Evolutionary conservation across 495 filamentous ascomycete species (phyloP).

Genomic region (Bathelium albidoporum): DNA sequence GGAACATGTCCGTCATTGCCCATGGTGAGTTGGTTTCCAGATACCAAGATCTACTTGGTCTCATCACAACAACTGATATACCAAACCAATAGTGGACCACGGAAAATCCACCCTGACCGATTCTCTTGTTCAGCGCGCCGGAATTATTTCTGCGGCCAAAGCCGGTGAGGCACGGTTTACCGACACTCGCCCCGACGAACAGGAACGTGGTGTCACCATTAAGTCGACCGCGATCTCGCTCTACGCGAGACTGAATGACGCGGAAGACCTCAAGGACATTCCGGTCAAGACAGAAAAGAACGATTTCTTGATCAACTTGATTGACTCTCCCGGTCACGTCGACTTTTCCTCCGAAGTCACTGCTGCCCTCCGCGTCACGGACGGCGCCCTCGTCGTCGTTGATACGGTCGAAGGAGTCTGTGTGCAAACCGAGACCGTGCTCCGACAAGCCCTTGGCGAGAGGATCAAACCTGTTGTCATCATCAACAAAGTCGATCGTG

Average conservation of each 20-base stretch:
- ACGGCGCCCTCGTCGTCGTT: slow-evolving; percentile 98
- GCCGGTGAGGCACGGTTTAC: slow-evolving; percentile 92
- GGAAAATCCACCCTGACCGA: slow-evolving; percentile 99
- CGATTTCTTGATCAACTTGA: slow-evolving; percentile 99
- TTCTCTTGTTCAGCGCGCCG: slow-evolving; percentile 95
- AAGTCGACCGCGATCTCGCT: slow-evolving; percentile 99
- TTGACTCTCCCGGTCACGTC: slow-evolving; percentile 99
- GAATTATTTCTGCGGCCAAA: slow-evolving; percentile 98
- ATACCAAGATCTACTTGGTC: not conserved
- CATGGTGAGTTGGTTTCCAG: slow-evolving; percentile 51
- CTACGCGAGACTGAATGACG: slow-evolving; percentile 71
- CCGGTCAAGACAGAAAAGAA: slow-evolving; percentile 75
- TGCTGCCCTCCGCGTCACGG: slow-evolving; percentile 98
- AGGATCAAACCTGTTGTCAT: slow-evolving; percentile 99
- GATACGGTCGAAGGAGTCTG: slow-evolving; percentile 99
- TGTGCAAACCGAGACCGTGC: slow-evolving; percentile 99
- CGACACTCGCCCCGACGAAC: slow-evolving; percentile 93
- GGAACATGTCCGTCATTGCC: slow-evolving; percentile 99
- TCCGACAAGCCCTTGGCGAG: slow-evolving; percentile 98
- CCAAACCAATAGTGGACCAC: slow-evolving; percentile 68
- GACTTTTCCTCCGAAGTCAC: slow-evolving; percentile 99
- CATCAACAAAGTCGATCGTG: slow-evolving; percentile 99
- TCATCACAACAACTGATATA: slow-evolving; percentile 6
- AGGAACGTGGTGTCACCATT: slow-evolving; percentile 99
- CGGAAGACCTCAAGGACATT: slow-evolving; percentile 92